These are phyloP conservation scores for Penicillium ucsense DNA, from an alignment of 495 filamentous ascomycete species.

Conservation along the genomic window DNA sequence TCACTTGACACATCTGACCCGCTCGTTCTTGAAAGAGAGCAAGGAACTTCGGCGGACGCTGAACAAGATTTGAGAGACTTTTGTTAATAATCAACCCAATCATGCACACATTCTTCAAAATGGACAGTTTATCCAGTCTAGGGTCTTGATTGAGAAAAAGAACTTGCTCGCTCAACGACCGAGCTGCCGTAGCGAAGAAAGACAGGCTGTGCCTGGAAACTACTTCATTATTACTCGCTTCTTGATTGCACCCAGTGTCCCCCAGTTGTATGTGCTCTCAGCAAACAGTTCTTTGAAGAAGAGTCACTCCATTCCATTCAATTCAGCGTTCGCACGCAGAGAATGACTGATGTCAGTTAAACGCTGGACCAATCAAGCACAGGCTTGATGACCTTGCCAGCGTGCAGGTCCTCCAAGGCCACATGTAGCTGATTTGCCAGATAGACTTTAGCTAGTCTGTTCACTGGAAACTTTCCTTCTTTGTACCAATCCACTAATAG, in stretches of 20 bases:
- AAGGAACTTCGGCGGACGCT: no score
- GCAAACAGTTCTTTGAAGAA: no score
- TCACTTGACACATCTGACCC: background rate
- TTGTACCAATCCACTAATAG: constrained; percentile 28
- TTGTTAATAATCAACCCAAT: no score
- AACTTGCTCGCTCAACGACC: no score
- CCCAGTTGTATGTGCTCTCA: no score
- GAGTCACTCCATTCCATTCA: background rate
- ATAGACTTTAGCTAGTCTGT: constrained; percentile 27
- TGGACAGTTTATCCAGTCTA: background rate
- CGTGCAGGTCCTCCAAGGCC: constrained; percentile 26
- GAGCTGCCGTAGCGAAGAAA: no score
- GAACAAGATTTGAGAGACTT: no score
- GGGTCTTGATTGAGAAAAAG: background rate
- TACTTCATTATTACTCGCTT: background rate
- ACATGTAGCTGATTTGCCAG: constrained; percentile 13
- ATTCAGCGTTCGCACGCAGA: background rate
- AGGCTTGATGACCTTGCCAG: constrained; percentile 21
- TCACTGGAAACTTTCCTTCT: constrained; percentile 33
- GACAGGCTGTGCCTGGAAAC: no score
- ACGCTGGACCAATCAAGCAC: constrained; percentile 11
- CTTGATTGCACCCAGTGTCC: no score
- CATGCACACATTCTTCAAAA: no score
- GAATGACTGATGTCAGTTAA: background rate
- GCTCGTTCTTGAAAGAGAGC: no score